These are phyloP conservation scores for Oxytropis ochrocephala DNA, from an alignment of 306 rosid genomes.

Conservation along the genomic window DNA sequence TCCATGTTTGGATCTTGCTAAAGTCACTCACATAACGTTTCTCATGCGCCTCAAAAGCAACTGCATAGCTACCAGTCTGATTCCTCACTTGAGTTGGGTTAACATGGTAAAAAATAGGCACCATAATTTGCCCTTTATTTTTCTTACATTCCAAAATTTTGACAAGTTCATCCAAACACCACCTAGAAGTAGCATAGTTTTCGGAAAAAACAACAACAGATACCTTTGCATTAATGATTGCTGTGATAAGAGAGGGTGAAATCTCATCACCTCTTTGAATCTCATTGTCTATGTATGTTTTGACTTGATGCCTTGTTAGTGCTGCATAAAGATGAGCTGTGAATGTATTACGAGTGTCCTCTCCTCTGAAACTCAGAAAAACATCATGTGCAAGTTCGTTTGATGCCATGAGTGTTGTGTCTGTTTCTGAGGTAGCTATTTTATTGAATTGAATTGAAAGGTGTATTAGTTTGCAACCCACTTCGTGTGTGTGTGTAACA, in stretches of 20 bases:
- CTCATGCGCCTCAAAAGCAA: constrained; percentile 4
- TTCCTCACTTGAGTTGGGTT: constrained; percentile 16
- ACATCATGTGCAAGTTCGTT: neutral
- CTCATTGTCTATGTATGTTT: constrained; percentile 22
- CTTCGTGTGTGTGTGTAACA: too few relatives aligned
- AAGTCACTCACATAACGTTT: neutral
- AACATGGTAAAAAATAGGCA: constrained; percentile 20
- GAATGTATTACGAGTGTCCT: constrained; percentile 19
- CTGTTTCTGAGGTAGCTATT: neutral
- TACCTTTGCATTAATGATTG: constrained; percentile 6
- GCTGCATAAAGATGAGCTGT: constrained; percentile 25
- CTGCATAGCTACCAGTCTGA: constrained; percentile 18
- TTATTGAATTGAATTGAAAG: neutral
- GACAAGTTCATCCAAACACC: constrained; percentile 27
- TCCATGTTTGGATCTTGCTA: constrained; percentile 13
- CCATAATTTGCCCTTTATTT: neutral
- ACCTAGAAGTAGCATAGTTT: constrained; percentile 19
- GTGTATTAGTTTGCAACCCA: too few relatives aligned
- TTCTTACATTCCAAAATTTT: constrained; percentile 19
- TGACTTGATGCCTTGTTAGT: neutral
- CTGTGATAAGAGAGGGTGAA: constrained; percentile 23
- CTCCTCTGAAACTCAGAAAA: constrained; percentile 18
- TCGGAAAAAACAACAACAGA: constrained; percentile 9
- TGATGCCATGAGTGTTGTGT: too few relatives aligned
- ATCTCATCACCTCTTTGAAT: constrained; percentile 28